Evolutionary conservation across 192 early-diverging fungal species (phyloP).

Genomic region (Rhizoclosmatium globosum): DNA sequence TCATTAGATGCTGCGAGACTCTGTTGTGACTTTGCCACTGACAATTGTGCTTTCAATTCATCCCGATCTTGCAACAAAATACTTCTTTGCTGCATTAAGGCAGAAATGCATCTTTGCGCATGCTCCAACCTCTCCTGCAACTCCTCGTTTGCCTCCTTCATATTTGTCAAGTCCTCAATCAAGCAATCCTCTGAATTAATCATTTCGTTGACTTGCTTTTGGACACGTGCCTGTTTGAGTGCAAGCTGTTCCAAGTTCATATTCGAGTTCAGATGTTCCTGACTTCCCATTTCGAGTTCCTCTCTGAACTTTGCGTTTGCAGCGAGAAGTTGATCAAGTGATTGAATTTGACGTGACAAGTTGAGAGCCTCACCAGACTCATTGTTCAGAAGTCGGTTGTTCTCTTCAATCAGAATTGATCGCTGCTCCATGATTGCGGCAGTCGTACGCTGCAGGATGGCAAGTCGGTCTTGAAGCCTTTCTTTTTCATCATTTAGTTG

Average conservation of each 20-base stretch:
- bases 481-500: slow-evolving; percentile 26
- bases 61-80: slow-evolving; percentile 39
- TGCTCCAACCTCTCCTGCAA: slow-evolving; percentile 28
- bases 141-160: slow-evolving; percentile 25
- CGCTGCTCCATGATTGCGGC: slow-evolving; percentile 41
- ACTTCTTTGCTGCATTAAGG: slow-evolving; percentile 33
- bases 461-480: slow-evolving; percentile 15
- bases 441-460: slow-evolving; percentile 29
- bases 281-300: not conserved
- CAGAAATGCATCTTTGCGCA: slow-evolving; percentile 16
- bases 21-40: slow-evolving; percentile 15
- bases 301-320: slow-evolving; percentile 5
- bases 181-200: slow-evolving; percentile 31
- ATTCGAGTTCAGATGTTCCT: not conserved
- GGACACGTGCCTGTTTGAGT: slow-evolving; percentile 1
- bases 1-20: not conserved
- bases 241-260: slow-evolving; percentile 20
- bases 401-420: slow-evolving; percentile 33
- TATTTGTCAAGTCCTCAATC: slow-evolving; percentile 28
- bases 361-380: not conserved
- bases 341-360: slow-evolving; percentile 27
- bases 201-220: slow-evolving; percentile 26
- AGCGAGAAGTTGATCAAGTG: slow-evolving; percentile 24
- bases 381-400: slow-evolving; percentile 21
- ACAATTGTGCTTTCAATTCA: slow-evolving; percentile 13